These are phyloP conservation scores for Saccharomyces mikatae DNA, from an alignment of 805 yeast species.

Conservation along the genomic window DNA sequence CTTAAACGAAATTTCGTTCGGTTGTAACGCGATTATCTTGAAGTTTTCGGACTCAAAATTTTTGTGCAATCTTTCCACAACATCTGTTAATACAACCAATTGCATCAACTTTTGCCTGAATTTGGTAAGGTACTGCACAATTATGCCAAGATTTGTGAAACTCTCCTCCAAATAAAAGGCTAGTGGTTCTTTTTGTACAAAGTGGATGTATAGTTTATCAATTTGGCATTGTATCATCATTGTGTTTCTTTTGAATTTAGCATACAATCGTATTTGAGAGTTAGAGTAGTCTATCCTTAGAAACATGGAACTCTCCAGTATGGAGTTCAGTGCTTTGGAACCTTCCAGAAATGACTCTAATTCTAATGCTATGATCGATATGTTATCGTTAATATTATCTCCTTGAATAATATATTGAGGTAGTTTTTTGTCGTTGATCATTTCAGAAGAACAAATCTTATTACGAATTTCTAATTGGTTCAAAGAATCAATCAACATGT, in stretches of 20 bases:
- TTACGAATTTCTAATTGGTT: slow-evolving; percentile 27
- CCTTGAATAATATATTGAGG: slow-evolving; percentile 18
- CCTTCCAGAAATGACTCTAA: slow-evolving; percentile 27
- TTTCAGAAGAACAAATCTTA: slow-evolving; percentile 18
- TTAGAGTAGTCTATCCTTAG: slow-evolving; percentile 26
- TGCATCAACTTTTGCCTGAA: slow-evolving; percentile 30
- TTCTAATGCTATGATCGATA: slow-evolving; percentile 24
- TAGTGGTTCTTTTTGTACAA: slow-evolving; percentile 19
- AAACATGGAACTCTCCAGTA: slow-evolving; percentile 27
- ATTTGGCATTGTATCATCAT: slow-evolving; percentile 25
- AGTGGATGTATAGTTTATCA: slow-evolving; percentile 24
- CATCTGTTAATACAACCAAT: slow-evolving; percentile 28
- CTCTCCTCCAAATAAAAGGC: slow-evolving; percentile 25
- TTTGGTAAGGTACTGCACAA: slow-evolving; percentile 20
- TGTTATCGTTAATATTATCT: slow-evolving; percentile 7
- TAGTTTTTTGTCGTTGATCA: slow-evolving; percentile 6
- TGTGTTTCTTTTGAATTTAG: slow-evolving; percentile 27
- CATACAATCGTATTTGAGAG: slow-evolving; percentile 25
- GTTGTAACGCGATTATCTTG: slow-evolving; percentile 25
- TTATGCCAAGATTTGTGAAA: slow-evolving; percentile 21
- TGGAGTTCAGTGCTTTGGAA: slow-evolving; percentile 21
- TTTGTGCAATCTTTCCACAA: slow-evolving; percentile 28
- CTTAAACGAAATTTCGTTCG: slow-evolving; percentile 30
- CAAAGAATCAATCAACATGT: slow-evolving; percentile 31
- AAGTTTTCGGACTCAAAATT: slow-evolving; percentile 28